Evolutionary conservation across 1,139 yeast genomes (phyloP).

Genomic region (Yamadazyma spencermartinsiae): DNA sequence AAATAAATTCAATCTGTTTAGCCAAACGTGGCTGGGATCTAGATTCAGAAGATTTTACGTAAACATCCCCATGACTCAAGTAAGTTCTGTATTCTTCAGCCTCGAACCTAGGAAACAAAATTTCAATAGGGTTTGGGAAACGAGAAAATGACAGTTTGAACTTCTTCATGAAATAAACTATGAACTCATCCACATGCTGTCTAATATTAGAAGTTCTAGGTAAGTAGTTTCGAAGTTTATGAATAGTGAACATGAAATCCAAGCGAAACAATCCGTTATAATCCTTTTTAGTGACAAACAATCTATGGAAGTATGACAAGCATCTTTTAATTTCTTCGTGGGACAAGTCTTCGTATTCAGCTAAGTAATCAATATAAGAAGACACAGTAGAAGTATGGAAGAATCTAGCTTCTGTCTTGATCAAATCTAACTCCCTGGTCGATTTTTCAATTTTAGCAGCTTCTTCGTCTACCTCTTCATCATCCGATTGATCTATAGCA

Average conservation of each 20-base stretch:
- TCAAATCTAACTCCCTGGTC: constrained; percentile 55
- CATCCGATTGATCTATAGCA: constrained; percentile 44
- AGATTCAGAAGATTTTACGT: constrained; percentile 21
- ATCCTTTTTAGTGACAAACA: constrained; percentile 63
- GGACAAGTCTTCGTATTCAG: constrained; percentile 61
- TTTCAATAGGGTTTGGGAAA: constrained; percentile 65
- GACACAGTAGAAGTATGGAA: constrained; percentile 46
- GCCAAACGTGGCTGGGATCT: constrained; percentile 29
- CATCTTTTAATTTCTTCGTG: constrained; percentile 63
- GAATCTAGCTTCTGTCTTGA: constrained; percentile 38
- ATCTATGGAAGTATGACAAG: constrained; percentile 68
- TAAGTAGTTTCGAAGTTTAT: constrained; percentile 30
- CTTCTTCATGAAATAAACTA: constrained; percentile 65
- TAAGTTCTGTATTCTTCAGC: constrained; percentile 39
- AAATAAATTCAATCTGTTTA: constrained; percentile 38
- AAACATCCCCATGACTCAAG: constrained; percentile 54
- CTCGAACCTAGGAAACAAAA: constrained; percentile 65
- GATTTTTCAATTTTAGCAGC: constrained; percentile 37
- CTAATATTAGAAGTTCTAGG: constrained; percentile 44
- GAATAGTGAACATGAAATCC: constrained; percentile 60
- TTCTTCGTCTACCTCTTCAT: constrained; percentile 46
- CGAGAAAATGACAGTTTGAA: constrained; percentile 50
- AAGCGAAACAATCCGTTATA: constrained; percentile 66
- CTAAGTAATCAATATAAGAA: constrained; percentile 52
- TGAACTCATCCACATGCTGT: constrained; percentile 63